phyloP scores from a whole-genome alignment of 2,329 filamentous ascomycete species.

The Alternaria metachromatica region DNA sequence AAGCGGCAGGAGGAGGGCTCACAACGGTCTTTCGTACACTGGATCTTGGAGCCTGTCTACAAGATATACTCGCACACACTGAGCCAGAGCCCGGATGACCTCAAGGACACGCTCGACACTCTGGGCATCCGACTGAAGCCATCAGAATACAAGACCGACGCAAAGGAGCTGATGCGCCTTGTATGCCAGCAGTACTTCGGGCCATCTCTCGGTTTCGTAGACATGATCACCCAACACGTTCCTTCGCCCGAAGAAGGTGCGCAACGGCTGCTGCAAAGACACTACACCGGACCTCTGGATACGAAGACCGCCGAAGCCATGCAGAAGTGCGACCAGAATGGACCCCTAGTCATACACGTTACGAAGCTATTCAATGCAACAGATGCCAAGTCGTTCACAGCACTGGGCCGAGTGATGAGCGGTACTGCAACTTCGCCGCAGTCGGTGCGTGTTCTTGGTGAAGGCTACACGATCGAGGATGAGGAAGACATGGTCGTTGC shows the following conservation, averaged over 20 bases:
- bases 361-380: constrained; percentile 91
- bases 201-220: constrained; percentile 85
- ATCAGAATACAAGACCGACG: constrained; percentile 88
- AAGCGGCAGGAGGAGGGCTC: constrained; percentile 82
- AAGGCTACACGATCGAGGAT: constrained; percentile 94
- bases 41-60: constrained; percentile 95
- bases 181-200: constrained; percentile 98
- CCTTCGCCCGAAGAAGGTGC: constrained; percentile 85
- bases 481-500: constrained; percentile 96
- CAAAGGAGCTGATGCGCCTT: constrained; percentile 83
- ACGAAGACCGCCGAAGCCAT: constrained; percentile 82
- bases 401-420: constrained; percentile 90
- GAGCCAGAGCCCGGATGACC: constrained; percentile 83
- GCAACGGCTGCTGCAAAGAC: constrained; percentile 76
- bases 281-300: constrained; percentile 91
- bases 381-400: constrained; percentile 90
- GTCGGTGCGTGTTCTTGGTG: constrained; percentile 88
- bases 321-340: constrained; percentile 82
- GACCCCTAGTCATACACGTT: constrained; percentile 87
- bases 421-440: constrained; percentile 83
- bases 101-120: constrained; percentile 77
- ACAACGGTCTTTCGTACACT: constrained; percentile 89
- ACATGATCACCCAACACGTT: constrained; percentile 90
- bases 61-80: constrained; percentile 96
- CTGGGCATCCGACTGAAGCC: constrained; percentile 89